Evolutionary conservation across 129 eudicot species (phyloP), one percentile per base, ranked within the genome.

Genomic region (Centaurea solstitialis): DNA sequence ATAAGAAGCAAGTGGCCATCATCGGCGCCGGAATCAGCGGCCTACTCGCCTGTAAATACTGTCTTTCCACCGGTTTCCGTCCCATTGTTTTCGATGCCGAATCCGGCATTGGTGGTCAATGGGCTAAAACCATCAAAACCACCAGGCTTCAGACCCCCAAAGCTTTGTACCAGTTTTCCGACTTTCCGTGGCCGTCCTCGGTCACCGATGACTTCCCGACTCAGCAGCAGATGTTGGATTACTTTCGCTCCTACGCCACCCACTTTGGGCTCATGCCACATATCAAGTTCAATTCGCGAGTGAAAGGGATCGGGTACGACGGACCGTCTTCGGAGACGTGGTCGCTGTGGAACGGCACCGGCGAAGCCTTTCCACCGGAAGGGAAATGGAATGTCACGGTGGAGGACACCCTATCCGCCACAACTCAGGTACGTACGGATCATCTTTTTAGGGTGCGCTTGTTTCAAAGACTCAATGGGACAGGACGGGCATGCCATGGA

Each of bases 21-120:
- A 75, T 91, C 12, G 93, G 93, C 23, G 97, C 97, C 3, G 97
- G 93, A 41, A 75, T 89, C 7, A 83, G 92, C 13, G 97, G 97
- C 13, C 93, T 91, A 6, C 83, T 87, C 13, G 97, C 97, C 53
- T 89, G 97, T 24, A 91, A 91, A 70, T 89, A 91, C 64, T 26
- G 83, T n/a, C 71, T 87, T 15, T 74, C 89, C 1, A 89, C 84
- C 79, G 98, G 93, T 18, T 87, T 86, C 61, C 33, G 35, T 12
- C 98, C 96, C 23, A 26, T 82, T 0, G 94, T 93, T 43, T 91
- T 93, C 70, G 98, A 93, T 79, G 37, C 86, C 0, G 83, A 68
- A 17, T 68, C 81, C 76, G 26, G 24, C 26, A 53, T 91, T 3
- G 98, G 96, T 6, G 98, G 96, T 3, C 87, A 90, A 2, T 93